Conservation (phyloP, 352 stramenopile genomes). For the Globisporangium heterothallicum region DNA sequence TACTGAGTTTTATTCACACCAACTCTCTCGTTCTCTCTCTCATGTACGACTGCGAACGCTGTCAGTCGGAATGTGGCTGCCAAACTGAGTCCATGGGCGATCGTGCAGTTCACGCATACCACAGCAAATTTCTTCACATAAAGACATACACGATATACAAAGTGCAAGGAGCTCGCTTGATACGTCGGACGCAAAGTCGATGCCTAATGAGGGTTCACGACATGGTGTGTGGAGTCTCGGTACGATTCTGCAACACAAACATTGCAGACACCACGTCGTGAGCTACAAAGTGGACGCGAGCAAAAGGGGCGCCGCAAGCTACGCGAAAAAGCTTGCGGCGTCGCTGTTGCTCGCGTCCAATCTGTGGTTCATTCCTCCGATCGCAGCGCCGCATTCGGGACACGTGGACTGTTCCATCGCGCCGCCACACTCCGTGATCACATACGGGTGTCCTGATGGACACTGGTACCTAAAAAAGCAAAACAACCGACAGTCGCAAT, state of each 20-base stretch:
- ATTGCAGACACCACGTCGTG: background rate
- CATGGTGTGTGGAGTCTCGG: background rate
- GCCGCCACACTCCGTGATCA: slow-evolving; percentile 48
- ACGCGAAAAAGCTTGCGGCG: background rate
- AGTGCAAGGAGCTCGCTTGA: no score
- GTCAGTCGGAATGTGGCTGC: no score
- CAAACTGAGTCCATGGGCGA: no score
- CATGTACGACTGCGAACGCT: no score
- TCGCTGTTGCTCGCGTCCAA: background rate
- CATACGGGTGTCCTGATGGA: slow-evolving; percentile 49
- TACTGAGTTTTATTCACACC: no score
- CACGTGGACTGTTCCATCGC: slow-evolving; percentile 35
- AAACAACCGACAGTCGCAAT: background rate
- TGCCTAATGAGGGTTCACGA: background rate
- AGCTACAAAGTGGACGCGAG: background rate
- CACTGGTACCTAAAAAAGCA: slow-evolving; percentile 31
- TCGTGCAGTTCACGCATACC: no score
- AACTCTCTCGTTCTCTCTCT: no score
- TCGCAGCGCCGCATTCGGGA: slow-evolving; percentile 34
- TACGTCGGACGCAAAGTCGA: no score
- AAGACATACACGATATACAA: no score
- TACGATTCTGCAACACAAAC: background rate
- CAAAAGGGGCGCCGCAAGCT: background rate
- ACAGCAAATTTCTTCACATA: no score
- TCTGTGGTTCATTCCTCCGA: slow-evolving; percentile 31